Percentiles rank a stretch among this genome's conserved stretches.
Evolutionary conservation across 768 basidiomycete species (phyloP).

Genomic region (Auriscalpium microsporum): DNA sequence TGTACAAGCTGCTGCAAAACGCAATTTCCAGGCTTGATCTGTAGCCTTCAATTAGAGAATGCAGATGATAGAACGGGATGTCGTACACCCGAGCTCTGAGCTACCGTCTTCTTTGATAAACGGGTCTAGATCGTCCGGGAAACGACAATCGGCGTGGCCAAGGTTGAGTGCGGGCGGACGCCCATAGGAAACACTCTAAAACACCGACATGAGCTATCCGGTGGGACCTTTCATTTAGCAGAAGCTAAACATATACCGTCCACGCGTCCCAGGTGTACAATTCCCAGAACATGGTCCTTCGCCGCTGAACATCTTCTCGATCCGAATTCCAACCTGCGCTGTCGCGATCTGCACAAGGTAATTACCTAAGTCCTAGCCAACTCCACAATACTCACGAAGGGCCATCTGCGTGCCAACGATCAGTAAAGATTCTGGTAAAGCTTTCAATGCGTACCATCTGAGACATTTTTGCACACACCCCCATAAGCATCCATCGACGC

Average conservation of each 20-base stretch:
- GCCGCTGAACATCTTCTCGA: slow-evolving; percentile 36
- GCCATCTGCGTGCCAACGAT: slow-evolving; percentile 31
- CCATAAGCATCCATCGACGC: slow-evolving; percentile 41
- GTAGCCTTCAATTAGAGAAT: neutral
- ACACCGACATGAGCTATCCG: slow-evolving; percentile 10
- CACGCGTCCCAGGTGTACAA: slow-evolving; percentile 25
- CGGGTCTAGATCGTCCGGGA: slow-evolving; percentile 38
- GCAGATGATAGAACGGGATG: neutral
- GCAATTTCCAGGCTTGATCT: slow-evolving; percentile 33
- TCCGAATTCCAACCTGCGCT: slow-evolving; percentile 39
- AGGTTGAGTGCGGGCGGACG: slow-evolving; percentile 38
- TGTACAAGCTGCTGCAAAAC: slow-evolving; percentile 37
- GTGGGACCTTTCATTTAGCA: slow-evolving; percentile 25
- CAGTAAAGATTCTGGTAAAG: neutral
- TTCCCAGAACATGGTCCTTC: slow-evolving; percentile 46
- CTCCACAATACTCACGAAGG: slow-evolving; percentile 31
- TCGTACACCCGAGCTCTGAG: slow-evolving; percentile 36
- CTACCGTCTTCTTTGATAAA: slow-evolving; percentile 26
- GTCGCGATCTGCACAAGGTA: slow-evolving; percentile 38
- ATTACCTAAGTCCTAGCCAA: neutral
- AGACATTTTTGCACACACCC: slow-evolving; percentile 33
- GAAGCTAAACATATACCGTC: neutral
- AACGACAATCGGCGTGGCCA: slow-evolving; percentile 43
- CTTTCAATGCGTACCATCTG: slow-evolving; percentile 31
- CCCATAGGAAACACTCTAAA: slow-evolving; percentile 41